phyloP scores from a whole-genome alignment of 257 asterid species.

The Solanum virginianum region DNA sequence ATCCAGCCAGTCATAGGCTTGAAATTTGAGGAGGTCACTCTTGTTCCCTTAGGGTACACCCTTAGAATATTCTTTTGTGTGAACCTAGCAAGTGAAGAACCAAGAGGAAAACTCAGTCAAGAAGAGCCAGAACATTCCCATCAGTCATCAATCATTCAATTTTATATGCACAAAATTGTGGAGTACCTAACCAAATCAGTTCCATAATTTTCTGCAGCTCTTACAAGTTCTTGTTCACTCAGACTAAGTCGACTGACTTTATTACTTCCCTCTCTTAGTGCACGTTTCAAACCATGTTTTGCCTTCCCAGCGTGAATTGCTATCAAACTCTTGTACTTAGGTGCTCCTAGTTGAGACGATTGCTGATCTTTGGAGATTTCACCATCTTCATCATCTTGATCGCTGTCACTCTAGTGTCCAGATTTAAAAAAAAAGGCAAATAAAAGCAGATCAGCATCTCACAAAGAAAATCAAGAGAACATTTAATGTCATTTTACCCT shows the following conservation, averaged over 20 bases:
- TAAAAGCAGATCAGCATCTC: neutral
- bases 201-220: constrained; percentile 26
- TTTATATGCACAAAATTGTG: neutral
- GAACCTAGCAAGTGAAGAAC: constrained; percentile 31
- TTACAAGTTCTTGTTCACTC: constrained; percentile 76
- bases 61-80: constrained; percentile 69
- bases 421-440: neutral
- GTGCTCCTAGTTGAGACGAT: constrained; percentile 30
- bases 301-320: constrained; percentile 83
- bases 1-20: constrained; percentile 68
- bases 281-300: constrained; percentile 46
- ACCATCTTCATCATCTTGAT: constrained; percentile 34
- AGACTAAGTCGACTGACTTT: constrained; percentile 68
- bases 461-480: neutral
- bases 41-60: constrained; percentile 77
- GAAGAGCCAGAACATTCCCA: neutral
- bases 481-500: constrained; percentile 18
- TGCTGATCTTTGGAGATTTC: constrained; percentile 13
- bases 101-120: neutral
- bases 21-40: constrained; percentile 83
- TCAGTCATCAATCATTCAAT: neutral
- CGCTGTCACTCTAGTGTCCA: constrained; percentile 18
- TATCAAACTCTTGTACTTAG: constrained; percentile 48
- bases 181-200: constrained; percentile 12
- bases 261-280: constrained; percentile 30